Base-by-base conservation (phyloP, 164 flowering plant genomes). In the Macadamia tetraphylla region DNA sequence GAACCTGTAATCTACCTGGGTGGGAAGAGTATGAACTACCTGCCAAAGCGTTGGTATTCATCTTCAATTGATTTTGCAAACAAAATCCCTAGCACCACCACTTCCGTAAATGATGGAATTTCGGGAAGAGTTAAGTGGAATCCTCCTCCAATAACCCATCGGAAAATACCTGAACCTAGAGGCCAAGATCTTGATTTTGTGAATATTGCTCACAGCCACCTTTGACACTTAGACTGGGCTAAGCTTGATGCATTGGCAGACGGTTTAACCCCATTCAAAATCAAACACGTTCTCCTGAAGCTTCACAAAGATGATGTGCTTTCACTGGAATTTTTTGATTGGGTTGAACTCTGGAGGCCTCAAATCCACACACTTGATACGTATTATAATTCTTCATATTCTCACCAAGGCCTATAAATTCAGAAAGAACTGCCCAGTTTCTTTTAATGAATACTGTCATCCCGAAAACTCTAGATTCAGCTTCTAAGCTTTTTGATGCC, bases 111-210 rank as follows among this genome's bases (percentile, higher is more conserved):
- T 18, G 7, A 65, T 61, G 66, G 63, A 29, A 70, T 46, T 52
- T 70, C 69, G 1, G 69, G 69, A 29, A 73, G 66, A 43, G 78
- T 63, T 60, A 75, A 31, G 35, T 65, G 80, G 79, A 70, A 71
- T 58, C 77, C 85, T 51, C 74, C 86, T 65, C 89, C 94, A 29
- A 42, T 90, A 42, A 95, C 98, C 6, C 89, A 89, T 70, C 76
- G 87, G 70, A 83, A 83, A 18, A 43, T 87, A 43, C 88, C 87
- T 8, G 87, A 85, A 57, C 89, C 90, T 32, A 88, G 72, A 78
- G 98, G 97, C 15, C 90, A 84, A 65, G 98, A 91, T 70, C 85
- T 88, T 31, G 97, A 94, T 74, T 88, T 84, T 58, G 75, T 94
- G n/a, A 91, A 85, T 69, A 85, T 94, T 46, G 93, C 84, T 8